Conservation (phyloP, 768 basidiomycete species). For the Suillus placidus region DNA sequence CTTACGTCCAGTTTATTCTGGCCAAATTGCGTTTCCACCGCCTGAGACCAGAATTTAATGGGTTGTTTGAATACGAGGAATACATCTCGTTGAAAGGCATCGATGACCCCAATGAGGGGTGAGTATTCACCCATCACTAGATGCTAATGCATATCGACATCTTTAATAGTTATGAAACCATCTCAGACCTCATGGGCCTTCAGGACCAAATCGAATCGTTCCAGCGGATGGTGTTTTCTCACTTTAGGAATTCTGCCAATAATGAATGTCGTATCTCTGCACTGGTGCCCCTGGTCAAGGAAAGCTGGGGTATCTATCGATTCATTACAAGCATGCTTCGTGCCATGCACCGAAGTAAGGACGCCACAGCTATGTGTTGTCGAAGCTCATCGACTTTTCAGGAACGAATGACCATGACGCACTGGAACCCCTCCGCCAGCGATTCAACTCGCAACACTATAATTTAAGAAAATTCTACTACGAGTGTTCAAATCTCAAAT, state of each 20-base stretch:
- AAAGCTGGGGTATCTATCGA: conserved; percentile 98
- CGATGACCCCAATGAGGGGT: conserved; percentile 99
- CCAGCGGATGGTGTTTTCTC: conserved; percentile 96
- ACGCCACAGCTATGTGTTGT: not conserved
- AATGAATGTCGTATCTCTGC: conserved; percentile 98
- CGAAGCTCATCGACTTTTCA: conserved; percentile 34
- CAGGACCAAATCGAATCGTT: conserved; percentile 99
- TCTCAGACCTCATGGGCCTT: conserved; percentile 94
- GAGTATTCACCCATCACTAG: conserved; percentile 30
- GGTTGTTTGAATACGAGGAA: conserved; percentile 98
- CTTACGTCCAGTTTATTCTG: conserved; percentile 94
- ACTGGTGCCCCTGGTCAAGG: conserved; percentile 95
- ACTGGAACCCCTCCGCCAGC: conserved; percentile 83
- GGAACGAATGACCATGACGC: conserved; percentile 90
- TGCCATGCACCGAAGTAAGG: conserved; percentile 91
- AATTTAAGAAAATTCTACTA: conserved; percentile 97
- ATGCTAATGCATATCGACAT: conserved; percentile 15
- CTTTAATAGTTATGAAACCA: conserved; percentile 87
- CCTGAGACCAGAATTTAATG: conserved; percentile 96
- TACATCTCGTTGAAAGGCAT: conserved; percentile 97
- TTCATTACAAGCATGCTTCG: conserved; percentile 99
- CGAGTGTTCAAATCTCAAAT: conserved; percentile 98
- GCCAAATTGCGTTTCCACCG: conserved; percentile 97
- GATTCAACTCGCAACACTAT: conserved; percentile 91
- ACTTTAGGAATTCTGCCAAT: conserved; percentile 87